Evolutionary conservation across 371 early-diverging fungal species (phyloP), one percentile per base, ranked within the genome.

Genomic region (Syncephalastrum racemosum): DNA sequence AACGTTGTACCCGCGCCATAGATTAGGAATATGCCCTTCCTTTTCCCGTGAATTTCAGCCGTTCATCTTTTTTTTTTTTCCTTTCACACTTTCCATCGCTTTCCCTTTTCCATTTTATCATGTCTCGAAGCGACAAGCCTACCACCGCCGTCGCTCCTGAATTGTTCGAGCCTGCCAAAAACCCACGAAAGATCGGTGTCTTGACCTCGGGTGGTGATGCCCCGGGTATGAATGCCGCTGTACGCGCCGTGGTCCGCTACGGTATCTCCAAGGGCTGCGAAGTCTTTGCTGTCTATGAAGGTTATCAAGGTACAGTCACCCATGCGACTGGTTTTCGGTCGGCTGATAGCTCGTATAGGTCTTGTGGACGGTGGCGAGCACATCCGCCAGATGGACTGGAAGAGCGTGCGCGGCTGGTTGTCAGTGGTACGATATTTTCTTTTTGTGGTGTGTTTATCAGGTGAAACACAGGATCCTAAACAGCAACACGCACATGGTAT

Each of bases 171-270:
- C 16, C 59, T 27, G 54, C 63, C 31, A 62, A 65, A 31, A 49
- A 50, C 22, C 60, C 62, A n/a, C 74, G 77, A 51, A 81, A 81
- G 44, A 90, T 98, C 66, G 99, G 89, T 42, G 84, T 99, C 18
- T 66, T 99, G 50, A 99, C 99, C 16, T 93, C 93, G 52, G 99
- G 99, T 43, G 99, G 99, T 46, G 99, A 99, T 80, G 89, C 96
- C 5, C 96, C 94, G 13, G 99, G 99, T 46, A 99, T 99, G 99
- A 99, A 99, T 67, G 90, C 97, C 19, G 92, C 92, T 25, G 97
- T 99, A 18, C 86, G 99, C 36, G 89, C 94, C 13, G 90, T 96
- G 31, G 94, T 97, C n/a, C 86, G 99, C 45, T 89, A 93, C 52
- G 90, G 95, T 31, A 85, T 95, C 55, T 79, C 87, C 41, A 81